Percentiles rank a stretch among this genome's conserved stretches.
These are phyloP conservation scores for Apiotrichum akiyoshidainum DNA, from an alignment of 1,284 basidiomycete species.

Conservation along the genomic window DNA sequence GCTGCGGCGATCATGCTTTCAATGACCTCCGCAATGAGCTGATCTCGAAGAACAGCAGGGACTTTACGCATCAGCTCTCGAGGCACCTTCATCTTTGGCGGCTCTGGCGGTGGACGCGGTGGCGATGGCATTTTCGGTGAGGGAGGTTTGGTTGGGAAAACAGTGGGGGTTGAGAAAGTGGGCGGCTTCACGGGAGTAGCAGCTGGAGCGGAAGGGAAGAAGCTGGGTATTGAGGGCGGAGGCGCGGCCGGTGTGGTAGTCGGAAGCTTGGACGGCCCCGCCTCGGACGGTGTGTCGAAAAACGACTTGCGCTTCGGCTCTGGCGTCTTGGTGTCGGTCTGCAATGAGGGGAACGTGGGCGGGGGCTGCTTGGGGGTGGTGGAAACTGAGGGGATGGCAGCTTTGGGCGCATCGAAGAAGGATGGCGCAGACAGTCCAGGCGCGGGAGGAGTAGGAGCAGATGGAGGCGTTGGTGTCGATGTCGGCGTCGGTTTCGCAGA, in stretches of 20 bases:
- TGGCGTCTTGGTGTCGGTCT: background rate
- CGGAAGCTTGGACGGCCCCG: background rate
- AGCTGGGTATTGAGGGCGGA: constrained; percentile 8
- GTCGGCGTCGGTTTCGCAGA: background rate
- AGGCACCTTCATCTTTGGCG: constrained; percentile 11
- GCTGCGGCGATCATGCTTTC: constrained; percentile 20
- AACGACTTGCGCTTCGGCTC: background rate
- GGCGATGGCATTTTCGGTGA: constrained; percentile 6
- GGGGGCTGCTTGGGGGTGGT: constrained; percentile 1
- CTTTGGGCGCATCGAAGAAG: background rate
- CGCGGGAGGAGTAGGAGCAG: background rate
- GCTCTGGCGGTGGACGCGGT: constrained; percentile 9
- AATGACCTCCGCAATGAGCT: constrained; percentile 31
- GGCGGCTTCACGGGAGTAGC: constrained; percentile 3
- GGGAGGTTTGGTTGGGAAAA: background rate
- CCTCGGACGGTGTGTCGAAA: background rate
- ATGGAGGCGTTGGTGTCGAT: background rate
- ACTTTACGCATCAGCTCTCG: constrained; percentile 7
- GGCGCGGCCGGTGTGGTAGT: constrained; percentile 1
- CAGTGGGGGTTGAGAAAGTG: background rate
- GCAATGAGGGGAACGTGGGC: background rate
- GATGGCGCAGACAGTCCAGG: background rate
- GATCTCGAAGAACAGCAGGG: constrained; percentile 20
- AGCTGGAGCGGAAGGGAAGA: constrained; percentile 19
- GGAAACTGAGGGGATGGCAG: background rate